These are phyloP conservation scores for Amylostereum areolatum DNA, from an alignment of 1,284 basidiomycete genomes.

Conservation along the genomic window DNA sequence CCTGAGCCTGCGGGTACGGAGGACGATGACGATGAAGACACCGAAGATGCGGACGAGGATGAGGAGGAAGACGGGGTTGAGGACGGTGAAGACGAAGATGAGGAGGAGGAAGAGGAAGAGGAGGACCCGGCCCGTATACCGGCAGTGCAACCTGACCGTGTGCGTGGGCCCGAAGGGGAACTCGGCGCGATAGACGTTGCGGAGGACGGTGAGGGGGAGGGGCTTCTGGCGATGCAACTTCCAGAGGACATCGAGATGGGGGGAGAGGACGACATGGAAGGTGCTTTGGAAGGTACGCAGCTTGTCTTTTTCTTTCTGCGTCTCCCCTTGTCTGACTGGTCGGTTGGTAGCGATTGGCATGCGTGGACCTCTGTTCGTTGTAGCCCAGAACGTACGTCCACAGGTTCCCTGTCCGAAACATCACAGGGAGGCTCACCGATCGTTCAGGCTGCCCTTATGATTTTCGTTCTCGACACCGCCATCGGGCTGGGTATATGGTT, in stretches of 20 bases:
- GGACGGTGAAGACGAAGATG: conserved; percentile 22
- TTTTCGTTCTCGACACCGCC: conserved; percentile 78
- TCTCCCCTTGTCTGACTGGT: conserved; percentile 5
- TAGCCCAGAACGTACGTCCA: conserved; percentile 82
- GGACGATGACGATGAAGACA: conserved; percentile 22
- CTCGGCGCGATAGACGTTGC: conserved; percentile 16
- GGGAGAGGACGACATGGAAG: conserved; percentile 74
- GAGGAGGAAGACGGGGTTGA: conserved; percentile 12
- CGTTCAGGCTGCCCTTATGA: conserved; percentile 68
- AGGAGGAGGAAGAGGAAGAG: conserved; percentile 16
- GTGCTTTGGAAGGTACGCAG: conserved; percentile 73
- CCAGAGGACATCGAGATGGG: conserved; percentile 17
- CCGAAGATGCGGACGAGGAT: conserved; percentile 23
- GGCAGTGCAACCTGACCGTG: conserved; percentile 7
- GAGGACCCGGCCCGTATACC: conserved; percentile 8
- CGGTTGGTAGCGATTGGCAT: conserved; percentile 72
- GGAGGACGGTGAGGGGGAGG: conserved; percentile 15
- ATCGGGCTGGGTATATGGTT: conserved; percentile 79
- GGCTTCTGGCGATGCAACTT: too few species aligned
- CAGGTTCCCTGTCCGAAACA: conserved; percentile 4
- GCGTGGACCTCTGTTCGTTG: conserved; percentile 77
- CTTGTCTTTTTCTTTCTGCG: neutral
- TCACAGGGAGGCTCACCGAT: conserved; percentile 16
- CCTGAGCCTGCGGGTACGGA: conserved; percentile 14
- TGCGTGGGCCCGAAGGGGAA: conserved; percentile 4